Base-by-base conservation (phyloP, 768 basidiomycete genomes). In the Podaxis rugospora region DNA sequence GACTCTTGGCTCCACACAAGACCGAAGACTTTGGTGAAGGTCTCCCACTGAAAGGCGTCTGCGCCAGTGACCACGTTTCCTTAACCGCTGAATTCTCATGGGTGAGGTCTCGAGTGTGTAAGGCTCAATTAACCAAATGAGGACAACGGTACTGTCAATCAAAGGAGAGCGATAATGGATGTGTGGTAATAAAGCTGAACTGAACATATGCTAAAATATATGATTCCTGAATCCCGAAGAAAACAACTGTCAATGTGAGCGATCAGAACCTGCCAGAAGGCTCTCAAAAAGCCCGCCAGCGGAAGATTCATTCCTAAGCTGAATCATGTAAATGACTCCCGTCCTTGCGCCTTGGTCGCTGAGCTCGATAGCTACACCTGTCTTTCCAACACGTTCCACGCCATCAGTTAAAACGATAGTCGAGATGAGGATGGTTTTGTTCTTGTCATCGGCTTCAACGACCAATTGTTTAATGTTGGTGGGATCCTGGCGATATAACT, bases 311-410 rank as follows among this genome's bases (percentile, higher is more conserved):
- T 92, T 95, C 65, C 93, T 87, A 50, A 95, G 74, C 75, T 98
- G 95, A 57, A 98, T 88, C 97, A 99, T 97, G 74, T 99, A 97
- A 59, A 98, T 79, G 69, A 98, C 86, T 25, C 96, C 97, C 13
- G 95, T 95, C 62, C 96, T 84, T 52, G 84, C 73, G n/a, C 97
- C 97, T 59, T 87, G 81, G 76, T 95, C 92, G 72, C 92, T 95
- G 55, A 99, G 76, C 74, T 98, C 96, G 64, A 99, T 89, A 49
- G 97, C 97, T 42, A 99, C 89, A 13, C 97, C 97, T 2, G 96
- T 98, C 77, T 96, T 98, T 21, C 93, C 97, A n/a, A 99, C 96
- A 50, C 96, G 82, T 75, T 99, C 97, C 27, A 98, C 96, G 6
- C 95, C 97, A 71, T 98, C 95, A 4, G 89, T 93, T 55, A 98